Evolutionary conservation across 148 eudicot genomes (phyloP), one percentile per base, ranked within the genome.

Genomic region (Nepenthes gracilis): DNA sequence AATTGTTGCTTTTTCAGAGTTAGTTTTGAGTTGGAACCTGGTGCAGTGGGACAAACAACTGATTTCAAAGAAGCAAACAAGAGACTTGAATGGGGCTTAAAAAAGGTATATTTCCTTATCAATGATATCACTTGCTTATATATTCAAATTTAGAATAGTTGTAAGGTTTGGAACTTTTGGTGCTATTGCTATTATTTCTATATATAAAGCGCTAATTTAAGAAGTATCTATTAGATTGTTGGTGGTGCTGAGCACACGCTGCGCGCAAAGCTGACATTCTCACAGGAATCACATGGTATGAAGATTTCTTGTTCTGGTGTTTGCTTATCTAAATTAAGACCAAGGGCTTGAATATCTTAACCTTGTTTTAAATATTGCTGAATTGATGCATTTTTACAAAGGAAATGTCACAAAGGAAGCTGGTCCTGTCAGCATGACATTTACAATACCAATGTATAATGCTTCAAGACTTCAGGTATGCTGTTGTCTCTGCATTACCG

Each of bases 221-320:
- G 53, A 37, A 23, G 3, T 70, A 15, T 70, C 2, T 38, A 56
- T 64, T 85, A 92, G 98, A 80, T 92, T 75, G 94, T 79, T 36
- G 98, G 98, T 64, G 98, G 96, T 54, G 80, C 96, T 67, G 96
- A 92, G 60, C 96, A 88, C 80, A 92, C 96, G 33, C 75, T 92
- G 64, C 88, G 88, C 52, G 96, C 94, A 59, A 92, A 92, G 70
- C 77, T 92, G 51, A 85, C 92, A 58, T 92, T 92, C 74, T 82
- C 94, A 47, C 97, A 92, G 64, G 98, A 88, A 73, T 73, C 77
- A 14, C 98, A 88, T 62, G 96, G 98, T 92, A 79, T 45, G 71
- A 33, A 49, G 13, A 55, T 60, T 53, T 14, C 63, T 43, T 11
- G 8, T 23, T 23, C 45, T 3, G 33, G 34, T 36, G 43, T n/a